Evolutionary conservation across 495 filamentous ascomycete genomes (phyloP).

Genomic region (Podospora conica): DNA sequence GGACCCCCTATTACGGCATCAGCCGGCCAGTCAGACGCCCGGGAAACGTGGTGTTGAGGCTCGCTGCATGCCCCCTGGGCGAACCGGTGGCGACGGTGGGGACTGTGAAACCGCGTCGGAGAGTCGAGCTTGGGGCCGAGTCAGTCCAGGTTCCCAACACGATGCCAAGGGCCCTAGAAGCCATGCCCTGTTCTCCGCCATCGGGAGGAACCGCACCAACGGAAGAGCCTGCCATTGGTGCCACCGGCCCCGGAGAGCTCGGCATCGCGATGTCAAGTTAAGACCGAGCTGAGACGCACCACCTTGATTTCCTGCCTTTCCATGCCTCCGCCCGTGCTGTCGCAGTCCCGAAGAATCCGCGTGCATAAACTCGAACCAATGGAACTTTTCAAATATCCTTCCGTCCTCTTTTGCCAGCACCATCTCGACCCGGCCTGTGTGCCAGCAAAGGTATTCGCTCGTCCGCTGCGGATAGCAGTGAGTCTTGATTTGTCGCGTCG

Average conservation of each 20-base stretch:
- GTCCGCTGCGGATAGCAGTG: background rate
- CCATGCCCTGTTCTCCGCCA: background rate
- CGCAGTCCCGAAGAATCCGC: background rate
- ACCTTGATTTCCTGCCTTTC: background rate
- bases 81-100: slow-evolving; percentile 2
- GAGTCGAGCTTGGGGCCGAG: background rate
- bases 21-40: background rate
- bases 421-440: background rate
- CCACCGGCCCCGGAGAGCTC: background rate
- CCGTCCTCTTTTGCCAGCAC: background rate
- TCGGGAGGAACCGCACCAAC: background rate
- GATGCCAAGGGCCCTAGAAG: background rate
- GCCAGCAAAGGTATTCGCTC: background rate
- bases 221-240: background rate
- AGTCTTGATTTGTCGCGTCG: background rate
- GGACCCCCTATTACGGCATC: background rate
- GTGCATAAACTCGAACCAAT: background rate
- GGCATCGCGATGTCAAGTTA: slow-evolving; percentile 7
- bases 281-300: background rate
- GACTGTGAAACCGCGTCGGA: background rate
- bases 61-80: background rate
- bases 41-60: background rate
- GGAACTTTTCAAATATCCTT: background rate
- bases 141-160: background rate
- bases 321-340: background rate